Evolutionary conservation across 306 rosid species (phyloP).

Genomic region (Castanea crenata): DNA sequence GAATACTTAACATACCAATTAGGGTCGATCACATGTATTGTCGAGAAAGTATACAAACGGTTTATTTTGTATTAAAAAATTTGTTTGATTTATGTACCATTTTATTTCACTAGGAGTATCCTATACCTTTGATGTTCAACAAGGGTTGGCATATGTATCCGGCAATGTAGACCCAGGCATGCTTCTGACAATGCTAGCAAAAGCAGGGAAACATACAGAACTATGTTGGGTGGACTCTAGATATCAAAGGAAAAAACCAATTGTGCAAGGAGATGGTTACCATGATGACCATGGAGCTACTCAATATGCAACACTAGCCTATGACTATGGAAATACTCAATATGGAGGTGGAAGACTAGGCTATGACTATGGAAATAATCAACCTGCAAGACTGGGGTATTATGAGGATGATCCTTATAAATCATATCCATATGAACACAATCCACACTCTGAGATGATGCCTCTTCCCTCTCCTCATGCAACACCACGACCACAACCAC

Average conservation of each 20-base stretch:
- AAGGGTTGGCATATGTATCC: not conserved
- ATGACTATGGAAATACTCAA: not conserved
- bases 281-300: too few relatives aligned
- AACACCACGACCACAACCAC: not conserved
- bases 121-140: not conserved
- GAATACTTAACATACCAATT: too few relatives aligned
- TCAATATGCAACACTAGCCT: not conserved
- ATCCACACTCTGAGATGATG: not conserved
- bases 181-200: slow-evolving; percentile 8
- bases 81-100: not conserved
- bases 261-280: not conserved
- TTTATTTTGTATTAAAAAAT: too few relatives aligned
- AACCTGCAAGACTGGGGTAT: not conserved
- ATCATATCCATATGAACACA: not conserved
- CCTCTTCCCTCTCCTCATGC: not conserved
- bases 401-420: not conserved
- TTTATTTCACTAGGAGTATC: not conserved
- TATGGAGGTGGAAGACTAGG: not conserved
- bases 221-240: slow-evolving; percentile 15
- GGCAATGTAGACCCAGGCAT: slow-evolving; percentile 6
- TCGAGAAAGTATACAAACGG: too few relatives aligned
- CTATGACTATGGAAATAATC: not conserved
- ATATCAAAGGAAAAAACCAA: not conserved
- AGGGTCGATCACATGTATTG: too few relatives aligned
- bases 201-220: slow-evolving; percentile 26